These are phyloP conservation scores for Amanita muscaria DNA, from an alignment of 768 basidiomycete genomes.

Conservation along the genomic window DNA sequence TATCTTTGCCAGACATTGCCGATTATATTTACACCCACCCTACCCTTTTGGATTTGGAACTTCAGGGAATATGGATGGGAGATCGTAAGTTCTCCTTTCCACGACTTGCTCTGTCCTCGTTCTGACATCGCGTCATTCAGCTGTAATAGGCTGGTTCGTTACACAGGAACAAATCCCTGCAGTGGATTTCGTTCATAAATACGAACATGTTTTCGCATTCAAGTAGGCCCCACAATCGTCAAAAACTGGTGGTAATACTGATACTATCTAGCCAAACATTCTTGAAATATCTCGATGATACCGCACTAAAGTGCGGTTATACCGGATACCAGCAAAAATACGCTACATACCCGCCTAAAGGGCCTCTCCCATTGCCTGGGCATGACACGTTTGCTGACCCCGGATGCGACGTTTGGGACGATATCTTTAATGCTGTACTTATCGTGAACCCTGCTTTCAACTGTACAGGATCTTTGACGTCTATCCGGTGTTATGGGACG, in stretches of 20 bases:
- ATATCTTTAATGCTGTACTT: slow-evolving; percentile 56
- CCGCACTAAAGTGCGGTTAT: slow-evolving; percentile 51
- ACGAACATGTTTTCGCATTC: slow-evolving; percentile 59
- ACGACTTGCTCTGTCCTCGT: too few species aligned
- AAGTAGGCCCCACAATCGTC: slow-evolving; percentile 36
- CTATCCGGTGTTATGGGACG: slow-evolving; percentile 69
- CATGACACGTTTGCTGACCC: slow-evolving; percentile 33
- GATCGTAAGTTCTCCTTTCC: slow-evolving; percentile 42
- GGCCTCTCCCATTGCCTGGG: slow-evolving; percentile 58
- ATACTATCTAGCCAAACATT: slow-evolving; percentile 42
- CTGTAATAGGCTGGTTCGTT: slow-evolving; percentile 51
- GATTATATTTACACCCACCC: slow-evolving; percentile 64
- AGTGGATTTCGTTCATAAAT: slow-evolving; percentile 67
- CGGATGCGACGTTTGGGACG: slow-evolving; percentile 63
- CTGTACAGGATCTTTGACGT: slow-evolving; percentile 72
- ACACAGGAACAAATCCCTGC: slow-evolving; percentile 66
- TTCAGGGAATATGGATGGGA: slow-evolving; percentile 65
- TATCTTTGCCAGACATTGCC: slow-evolving; percentile 47
- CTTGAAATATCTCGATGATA: slow-evolving; percentile 46
- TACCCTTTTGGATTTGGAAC: slow-evolving; percentile 38
- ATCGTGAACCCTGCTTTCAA: slow-evolving; percentile 68
- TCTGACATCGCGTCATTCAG: too few species aligned
- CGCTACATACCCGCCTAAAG: slow-evolving; percentile 62
- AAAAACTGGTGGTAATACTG: neutral
- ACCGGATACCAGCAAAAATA: slow-evolving; percentile 50